Percentiles rank a stretch among this genome's conserved stretches.
phyloP scores from a whole-genome alignment of 2,329 filamentous ascomycete species.

The Fusarium tuaranense region DNA sequence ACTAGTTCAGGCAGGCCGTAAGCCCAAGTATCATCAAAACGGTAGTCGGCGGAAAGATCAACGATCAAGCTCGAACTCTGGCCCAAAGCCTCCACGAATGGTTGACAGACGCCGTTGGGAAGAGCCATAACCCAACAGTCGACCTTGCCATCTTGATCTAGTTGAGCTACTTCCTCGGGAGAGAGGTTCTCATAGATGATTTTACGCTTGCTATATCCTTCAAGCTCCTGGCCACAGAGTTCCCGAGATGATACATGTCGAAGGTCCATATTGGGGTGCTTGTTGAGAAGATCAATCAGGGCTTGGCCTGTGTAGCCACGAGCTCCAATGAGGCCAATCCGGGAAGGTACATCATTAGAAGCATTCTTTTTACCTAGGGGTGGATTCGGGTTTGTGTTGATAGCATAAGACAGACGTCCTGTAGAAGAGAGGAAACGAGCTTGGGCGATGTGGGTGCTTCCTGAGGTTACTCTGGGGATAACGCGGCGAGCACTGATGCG shows the following conservation, averaged over 20 bases:
- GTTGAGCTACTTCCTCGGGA: conserved; percentile 85
- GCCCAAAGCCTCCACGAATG: conserved; percentile 86
- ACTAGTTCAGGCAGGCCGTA: conserved; percentile 75
- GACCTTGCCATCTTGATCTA: conserved; percentile 86
- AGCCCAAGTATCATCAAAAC: conserved; percentile 70
- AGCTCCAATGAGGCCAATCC: conserved; percentile 88
- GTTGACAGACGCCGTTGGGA: conserved; percentile 94
- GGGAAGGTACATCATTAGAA: conserved; percentile 81
- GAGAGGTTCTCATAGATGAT: conserved; percentile 93
- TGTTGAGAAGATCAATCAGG: conserved; percentile 86
- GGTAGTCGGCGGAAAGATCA: conserved; percentile 96
- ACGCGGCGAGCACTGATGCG: conserved; percentile 27
- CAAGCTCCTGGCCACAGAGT: conserved; percentile 84
- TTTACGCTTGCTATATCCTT: conserved; percentile 91
- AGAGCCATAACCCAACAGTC: conserved; percentile 99
- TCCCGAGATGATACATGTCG: conserved; percentile 94
- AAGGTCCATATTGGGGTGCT: conserved; percentile 90
- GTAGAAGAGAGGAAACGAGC: conserved; percentile 12
- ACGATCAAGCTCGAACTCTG: conserved; percentile 79
- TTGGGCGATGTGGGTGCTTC: conserved; percentile 7
- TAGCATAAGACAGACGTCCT: conserved; percentile 38
- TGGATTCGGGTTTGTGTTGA: conserved; percentile 80
- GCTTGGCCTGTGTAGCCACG: conserved; percentile 95
- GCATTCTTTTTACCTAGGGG: conserved; percentile 90
- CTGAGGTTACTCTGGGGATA: neutral